Evolutionary conservation across 768 basidiomycete species (phyloP).

Genomic region (Pleurotus djamor): DNA sequence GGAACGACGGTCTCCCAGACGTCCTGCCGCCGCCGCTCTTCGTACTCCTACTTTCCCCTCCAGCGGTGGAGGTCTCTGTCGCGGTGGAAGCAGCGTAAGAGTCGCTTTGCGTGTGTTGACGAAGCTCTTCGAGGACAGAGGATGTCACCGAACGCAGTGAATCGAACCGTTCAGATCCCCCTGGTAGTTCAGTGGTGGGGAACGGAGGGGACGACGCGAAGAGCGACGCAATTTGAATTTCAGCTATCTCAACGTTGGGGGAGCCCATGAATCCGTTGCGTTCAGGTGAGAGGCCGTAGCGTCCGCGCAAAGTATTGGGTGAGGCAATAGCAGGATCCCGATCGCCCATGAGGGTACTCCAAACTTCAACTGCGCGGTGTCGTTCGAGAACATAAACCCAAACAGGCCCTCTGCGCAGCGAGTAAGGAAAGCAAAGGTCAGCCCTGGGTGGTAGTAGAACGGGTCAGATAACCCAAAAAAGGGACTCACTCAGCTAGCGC

Average conservation of each 20-base stretch:
- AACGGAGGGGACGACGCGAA: conserved; percentile 86
- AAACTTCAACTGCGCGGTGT: conserved; percentile 77
- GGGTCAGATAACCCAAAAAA: neutral
- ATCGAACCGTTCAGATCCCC: conserved; percentile 19
- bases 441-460: neutral
- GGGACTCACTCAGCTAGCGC: conserved; percentile 73
- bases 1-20: conserved; percentile 35
- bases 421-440: neutral
- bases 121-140: conserved; percentile 43
- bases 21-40: conserved; percentile 42
- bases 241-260: conserved; percentile 63
- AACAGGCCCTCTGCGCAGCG: conserved; percentile 66
- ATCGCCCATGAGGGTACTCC: conserved; percentile 75
- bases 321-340: conserved; percentile 57
- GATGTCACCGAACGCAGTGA: conserved; percentile 45
- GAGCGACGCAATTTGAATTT: conserved; percentile 73
- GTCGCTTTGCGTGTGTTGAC: conserved; percentile 17
- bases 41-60: conserved; percentile 31
- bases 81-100: conserved; percentile 42
- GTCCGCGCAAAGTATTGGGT: conserved; percentile 68
- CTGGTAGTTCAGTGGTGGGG: conserved; percentile 62
- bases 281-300: conserved; percentile 51
- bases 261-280: conserved; percentile 79
- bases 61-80: conserved; percentile 40
- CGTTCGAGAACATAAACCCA: conserved; percentile 92